Evolutionary conservation across 73 alveolate species (phyloP), one percentile per base, ranked within the genome.

Genomic region (Durusdinium trenchii): DNA sequence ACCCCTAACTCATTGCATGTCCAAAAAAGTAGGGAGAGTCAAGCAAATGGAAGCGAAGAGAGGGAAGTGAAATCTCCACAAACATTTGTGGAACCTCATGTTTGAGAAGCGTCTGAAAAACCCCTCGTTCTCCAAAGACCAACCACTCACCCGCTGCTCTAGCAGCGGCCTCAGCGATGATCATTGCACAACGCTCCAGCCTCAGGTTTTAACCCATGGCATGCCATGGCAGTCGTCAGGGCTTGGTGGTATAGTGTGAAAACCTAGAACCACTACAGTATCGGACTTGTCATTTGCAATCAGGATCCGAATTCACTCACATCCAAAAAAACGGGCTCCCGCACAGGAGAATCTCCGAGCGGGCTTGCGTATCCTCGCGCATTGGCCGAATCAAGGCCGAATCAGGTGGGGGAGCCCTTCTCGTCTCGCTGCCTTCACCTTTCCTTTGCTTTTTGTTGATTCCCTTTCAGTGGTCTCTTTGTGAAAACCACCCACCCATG

Each of bases 101-200:
- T 75, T 23, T 73, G 32, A 60, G 18, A 32, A 60, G 18, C 73
- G 30, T 40, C 42, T 18, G 10, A 62, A 73, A 73, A 36, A 10
- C 51, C n/a, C 36, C 23, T 75, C 85, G 42, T 38, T 75, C n/a
- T 4, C 42, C n/a, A n/a, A n/a, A 30, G 85, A 35, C 26, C 84
- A n/a, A 73, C n/a, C 28, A 23, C 48, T 73, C 51, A 38, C 86
- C 73, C 0, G 73, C 30, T 60, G 73, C 73, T 60, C 73, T 32
- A 60, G 18, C 73, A 60, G 6, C 1, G 0, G 71, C 94, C 94
- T 85, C 94, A 36, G 95, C 95, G 10, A 86, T 86, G 82, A 86
- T 86, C 83, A 86, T 36, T 60, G 95, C 95, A 36, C 95, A 86
- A 3, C 82, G 81, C 30, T 86, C 95, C 78, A 86, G 81, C 95